Evolutionary conservation across 805 yeast genomes (phyloP), one percentile per base, ranked within the genome.

Genomic region (Cyberlindnera bimundalis): DNA sequence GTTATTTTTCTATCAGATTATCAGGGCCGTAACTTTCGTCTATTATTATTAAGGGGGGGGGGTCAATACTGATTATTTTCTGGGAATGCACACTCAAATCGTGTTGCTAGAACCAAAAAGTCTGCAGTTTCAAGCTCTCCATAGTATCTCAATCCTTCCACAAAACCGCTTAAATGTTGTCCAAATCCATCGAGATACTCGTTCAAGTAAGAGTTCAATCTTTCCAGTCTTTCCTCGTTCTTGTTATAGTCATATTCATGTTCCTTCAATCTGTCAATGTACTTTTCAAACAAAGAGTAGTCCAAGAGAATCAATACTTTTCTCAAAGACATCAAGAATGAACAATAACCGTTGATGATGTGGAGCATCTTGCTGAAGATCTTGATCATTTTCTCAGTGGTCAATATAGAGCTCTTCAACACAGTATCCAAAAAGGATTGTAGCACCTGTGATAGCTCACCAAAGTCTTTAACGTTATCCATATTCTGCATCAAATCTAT

Each of bases 351-450:
- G 14, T 73, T 60, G 23, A 78, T 65, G 35, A 76, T 62, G 30
- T 71, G 68, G 43, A 78, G 62, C 42, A 79, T 52, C 36, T 60
- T 62, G 47, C 72, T 68, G 33, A 76, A 52, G 13, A 70, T 61
- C 34, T 69, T 67, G 32, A 82, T 65, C 37, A 82, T 59, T 34
- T 67, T 69, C 15, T 75, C 70, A 41, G 78, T 76, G 2, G 90
- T 81, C 39, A 85, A 66, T 57, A 85, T 69, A 10, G 88, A 77
- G 48, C 81, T 84, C 47, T 78, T 73, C 48, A 87, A 59, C 16
- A 81, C 69, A 2, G 81, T 74, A 55, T 80, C 84, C 45, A 86
- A 64, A 51, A 74, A 81, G 8, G 71, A 66, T 32, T 79, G 76
- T 40, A 84, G 68, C 23, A 62, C 61, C n/a, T 56, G 55, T 44